phyloP scores from a whole-genome alignment of 2,329 filamentous ascomycete species.

The Ophiostoma montium region DNA sequence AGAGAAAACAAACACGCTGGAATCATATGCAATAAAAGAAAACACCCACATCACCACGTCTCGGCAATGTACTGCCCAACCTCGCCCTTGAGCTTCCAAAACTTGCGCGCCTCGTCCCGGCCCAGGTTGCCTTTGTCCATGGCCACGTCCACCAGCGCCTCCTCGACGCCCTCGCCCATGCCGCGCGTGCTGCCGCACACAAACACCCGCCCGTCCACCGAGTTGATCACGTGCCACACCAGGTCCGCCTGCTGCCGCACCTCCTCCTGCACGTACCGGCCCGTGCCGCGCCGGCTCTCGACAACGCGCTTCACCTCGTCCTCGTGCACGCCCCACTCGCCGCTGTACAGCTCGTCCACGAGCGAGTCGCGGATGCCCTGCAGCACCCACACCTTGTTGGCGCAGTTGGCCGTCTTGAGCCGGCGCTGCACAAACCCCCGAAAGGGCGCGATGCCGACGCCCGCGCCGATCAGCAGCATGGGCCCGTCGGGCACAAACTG shows the following conservation, averaged over 20 bases:
- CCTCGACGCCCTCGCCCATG: constrained; percentile 94
- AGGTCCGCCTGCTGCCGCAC: constrained; percentile 81
- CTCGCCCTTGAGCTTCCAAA: constrained; percentile 86
- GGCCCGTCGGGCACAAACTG: constrained; percentile 89
- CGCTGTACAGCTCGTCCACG: constrained; percentile 89
- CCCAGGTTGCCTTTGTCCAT: constrained; percentile 86
- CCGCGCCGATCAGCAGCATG: constrained; percentile 94
- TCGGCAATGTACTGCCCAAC: constrained; percentile 91
- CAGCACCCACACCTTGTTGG: constrained; percentile 95
- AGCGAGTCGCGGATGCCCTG: constrained; percentile 89
- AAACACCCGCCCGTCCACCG: constrained; percentile 89
- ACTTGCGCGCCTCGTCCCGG: constrained; percentile 65
- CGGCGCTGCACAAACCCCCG: constrained; percentile 91
- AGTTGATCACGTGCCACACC: constrained; percentile 97
- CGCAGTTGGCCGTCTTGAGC: constrained; percentile 86
- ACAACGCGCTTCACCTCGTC: constrained; percentile 73
- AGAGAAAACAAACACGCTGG: not conserved
- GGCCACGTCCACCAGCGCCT: constrained; percentile 74
- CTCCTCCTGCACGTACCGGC: constrained; percentile 92
- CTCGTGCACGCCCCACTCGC: constrained; percentile 91
- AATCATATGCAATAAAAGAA: too few relatives aligned
- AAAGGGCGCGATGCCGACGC: constrained; percentile 94
- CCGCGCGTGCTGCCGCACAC: constrained; percentile 91
- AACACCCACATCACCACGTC: constrained; percentile 40
- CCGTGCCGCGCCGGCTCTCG: constrained; percentile 60